These are phyloP conservation scores for Letharia columbiana DNA, from an alignment of 495 filamentous ascomycete genomes.

Conservation along the genomic window DNA sequence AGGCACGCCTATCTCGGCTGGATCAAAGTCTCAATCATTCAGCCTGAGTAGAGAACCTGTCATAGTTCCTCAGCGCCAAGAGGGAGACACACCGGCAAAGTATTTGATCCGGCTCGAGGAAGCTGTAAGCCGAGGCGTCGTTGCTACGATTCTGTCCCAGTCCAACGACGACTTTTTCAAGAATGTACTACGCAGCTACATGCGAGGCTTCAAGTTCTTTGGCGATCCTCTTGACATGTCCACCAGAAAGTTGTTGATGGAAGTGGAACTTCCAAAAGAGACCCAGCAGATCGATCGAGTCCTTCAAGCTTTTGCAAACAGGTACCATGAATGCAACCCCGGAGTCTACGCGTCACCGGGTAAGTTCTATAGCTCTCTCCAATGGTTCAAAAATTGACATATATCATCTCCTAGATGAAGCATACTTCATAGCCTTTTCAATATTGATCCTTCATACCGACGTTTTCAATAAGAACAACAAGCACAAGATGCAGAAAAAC, in stretches of 20 bases:
- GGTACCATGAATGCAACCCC: constrained; percentile 97
- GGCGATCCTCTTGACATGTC: constrained; percentile 97
- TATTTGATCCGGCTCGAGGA: constrained; percentile 80
- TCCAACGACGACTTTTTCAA: constrained; percentile 74
- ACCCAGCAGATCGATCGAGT: constrained; percentile 97
- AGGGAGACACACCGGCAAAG: constrained; percentile 81
- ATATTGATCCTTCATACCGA: constrained; percentile 94
- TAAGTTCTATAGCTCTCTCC: constrained; percentile 25
- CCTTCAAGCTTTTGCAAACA: constrained; percentile 86
- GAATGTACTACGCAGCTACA: constrained; percentile 81
- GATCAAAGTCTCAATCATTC: constrained; percentile 65
- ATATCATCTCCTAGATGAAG: constrained; percentile 54
- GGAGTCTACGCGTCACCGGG: constrained; percentile 83
- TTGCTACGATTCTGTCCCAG: constrained; percentile 76
- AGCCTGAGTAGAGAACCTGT: constrained; percentile 52
- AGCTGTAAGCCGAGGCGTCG: constrained; percentile 62
- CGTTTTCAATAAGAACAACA: constrained; percentile 99
- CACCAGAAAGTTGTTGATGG: constrained; percentile 89
- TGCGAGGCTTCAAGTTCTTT: constrained; percentile 89
- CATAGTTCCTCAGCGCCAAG: constrained; percentile 69
- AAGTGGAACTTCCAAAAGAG: constrained; percentile 91
- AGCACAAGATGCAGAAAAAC: constrained; percentile 93
- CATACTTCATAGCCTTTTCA: constrained; percentile 96
- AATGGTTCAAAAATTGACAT: constrained; percentile 5
- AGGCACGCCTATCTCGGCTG: constrained; percentile 53